Conservation (phyloP, 2,329 filamentous ascomycete genomes). For the Erysiphe pulchra region DNA sequence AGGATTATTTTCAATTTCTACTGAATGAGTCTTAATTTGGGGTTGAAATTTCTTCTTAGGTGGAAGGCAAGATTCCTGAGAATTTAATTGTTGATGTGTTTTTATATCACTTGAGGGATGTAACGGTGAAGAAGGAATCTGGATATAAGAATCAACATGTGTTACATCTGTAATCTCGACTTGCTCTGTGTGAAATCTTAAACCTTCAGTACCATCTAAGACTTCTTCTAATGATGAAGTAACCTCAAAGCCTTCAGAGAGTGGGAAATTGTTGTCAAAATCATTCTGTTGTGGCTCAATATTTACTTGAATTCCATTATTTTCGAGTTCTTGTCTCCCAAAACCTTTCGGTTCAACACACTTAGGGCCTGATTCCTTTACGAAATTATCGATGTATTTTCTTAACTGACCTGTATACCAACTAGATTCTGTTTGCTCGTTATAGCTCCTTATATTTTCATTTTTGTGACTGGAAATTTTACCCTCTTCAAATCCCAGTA, state of each 20-base stretch:
- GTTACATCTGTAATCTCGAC: background rate
- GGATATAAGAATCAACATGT: background rate
- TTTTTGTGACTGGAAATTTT: constrained; percentile 41
- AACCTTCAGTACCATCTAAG: constrained; percentile 6
- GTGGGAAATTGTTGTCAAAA: constrained; percentile 1
- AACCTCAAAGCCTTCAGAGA: constrained; percentile 10
- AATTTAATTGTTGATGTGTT: background rate
- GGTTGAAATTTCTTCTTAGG: background rate
- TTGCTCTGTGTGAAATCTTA: background rate
- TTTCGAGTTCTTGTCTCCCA: background rate
- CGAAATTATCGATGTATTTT: background rate
- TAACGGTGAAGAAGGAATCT: background rate
- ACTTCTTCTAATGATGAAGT: constrained; percentile 13
- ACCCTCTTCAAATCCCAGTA: constrained; percentile 36
- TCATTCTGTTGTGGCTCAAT: constrained; percentile 11
- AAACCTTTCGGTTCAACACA: background rate
- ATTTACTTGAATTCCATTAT: background rate
- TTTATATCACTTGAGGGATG: background rate
- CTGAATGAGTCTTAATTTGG: background rate
- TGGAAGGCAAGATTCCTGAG: background rate
- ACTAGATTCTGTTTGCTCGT: constrained; percentile 55
- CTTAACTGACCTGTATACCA: constrained; percentile 39
- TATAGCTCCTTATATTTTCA: constrained; percentile 37
- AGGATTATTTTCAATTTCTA: constrained; percentile 3
- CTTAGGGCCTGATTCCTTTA: background rate